phyloP scores from a whole-genome alignment of 352 stramenopile species.

The Globisporangium recalcitrans region DNA sequence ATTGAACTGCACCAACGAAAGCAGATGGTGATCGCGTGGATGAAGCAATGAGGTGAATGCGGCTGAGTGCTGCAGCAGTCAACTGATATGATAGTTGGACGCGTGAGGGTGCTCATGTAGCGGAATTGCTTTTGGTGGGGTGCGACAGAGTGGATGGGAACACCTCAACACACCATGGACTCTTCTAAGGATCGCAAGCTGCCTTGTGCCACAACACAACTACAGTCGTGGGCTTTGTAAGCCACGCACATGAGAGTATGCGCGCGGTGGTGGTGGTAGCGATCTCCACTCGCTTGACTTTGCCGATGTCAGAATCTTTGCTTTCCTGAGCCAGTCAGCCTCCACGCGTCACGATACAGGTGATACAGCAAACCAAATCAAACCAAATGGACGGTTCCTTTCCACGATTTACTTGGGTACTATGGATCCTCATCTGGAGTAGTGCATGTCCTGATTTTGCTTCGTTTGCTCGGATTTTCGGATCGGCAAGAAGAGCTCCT shows the following conservation, averaged over 20 bases:
- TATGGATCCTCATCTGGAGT: not conserved
- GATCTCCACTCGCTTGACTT: not conserved
- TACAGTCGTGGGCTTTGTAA: not conserved
- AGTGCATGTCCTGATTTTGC: not conserved
- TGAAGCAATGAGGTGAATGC: constrained; percentile 2
- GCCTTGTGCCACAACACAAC: not conserved
- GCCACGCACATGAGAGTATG: not conserved
- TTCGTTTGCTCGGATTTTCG: not conserved
- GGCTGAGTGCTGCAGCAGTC: not conserved
- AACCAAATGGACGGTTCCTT: not conserved
- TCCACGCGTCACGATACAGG: not conserved
- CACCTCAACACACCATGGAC: not conserved
- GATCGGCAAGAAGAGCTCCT: not conserved
- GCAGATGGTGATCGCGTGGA: not conserved
- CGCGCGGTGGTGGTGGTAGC: not conserved
- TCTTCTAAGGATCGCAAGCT: not conserved
- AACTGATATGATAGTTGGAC: not conserved
- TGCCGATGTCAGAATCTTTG: not conserved
- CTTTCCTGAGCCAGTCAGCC: not conserved
- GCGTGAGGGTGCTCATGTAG: not conserved
- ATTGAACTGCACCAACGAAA: constrained; percentile 5
- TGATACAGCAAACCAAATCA: not conserved
- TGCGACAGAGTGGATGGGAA: not conserved
- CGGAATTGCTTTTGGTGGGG: not conserved
- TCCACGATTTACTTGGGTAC: not conserved